Conservation (phyloP, 2,329 filamentous ascomycete species). For the Penicillium sp. region DNA sequence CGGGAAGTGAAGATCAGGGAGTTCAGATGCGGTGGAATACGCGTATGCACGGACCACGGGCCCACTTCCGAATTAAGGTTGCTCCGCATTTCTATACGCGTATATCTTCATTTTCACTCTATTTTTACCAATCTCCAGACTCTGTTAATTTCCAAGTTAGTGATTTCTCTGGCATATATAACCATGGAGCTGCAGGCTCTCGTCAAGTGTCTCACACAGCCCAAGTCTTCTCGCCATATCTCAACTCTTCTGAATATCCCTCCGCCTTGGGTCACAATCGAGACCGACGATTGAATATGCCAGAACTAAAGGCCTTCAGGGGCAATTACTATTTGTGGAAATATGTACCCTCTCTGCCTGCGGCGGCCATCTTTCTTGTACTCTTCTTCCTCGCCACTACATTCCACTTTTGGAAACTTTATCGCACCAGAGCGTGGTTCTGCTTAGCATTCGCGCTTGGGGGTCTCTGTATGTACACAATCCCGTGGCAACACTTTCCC, state of each 20-base stretch:
- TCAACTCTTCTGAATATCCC: background rate
- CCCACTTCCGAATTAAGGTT: conserved; percentile 3
- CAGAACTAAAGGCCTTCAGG: background rate
- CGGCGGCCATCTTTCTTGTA: conserved; percentile 14
- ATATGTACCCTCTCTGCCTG: conserved; percentile 11
- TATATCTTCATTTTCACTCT: background rate
- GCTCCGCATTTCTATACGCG: conserved; percentile 1
- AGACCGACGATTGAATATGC: background rate
- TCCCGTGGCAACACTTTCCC: background rate
- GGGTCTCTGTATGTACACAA: conserved; percentile 6
- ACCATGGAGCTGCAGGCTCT: background rate
- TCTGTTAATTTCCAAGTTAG: background rate
- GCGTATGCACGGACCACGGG: conserved; percentile 4
- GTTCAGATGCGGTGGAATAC: background rate
- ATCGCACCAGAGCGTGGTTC: conserved; percentile 10
- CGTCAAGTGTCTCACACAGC: no score
- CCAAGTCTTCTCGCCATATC: background rate
- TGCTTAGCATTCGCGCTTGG: conserved; percentile 11
- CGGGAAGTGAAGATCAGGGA: background rate
- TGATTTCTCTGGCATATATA: background rate
- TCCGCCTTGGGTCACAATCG: background rate
- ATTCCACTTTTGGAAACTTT: conserved; percentile 13
- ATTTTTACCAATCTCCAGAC: background rate
- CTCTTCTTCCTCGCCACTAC: conserved; percentile 7
- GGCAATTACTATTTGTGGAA: conserved; percentile 4